Conservation (phyloP, 495 filamentous ascomycete genomes). For the Saxophila tyrrhenica region DNA sequence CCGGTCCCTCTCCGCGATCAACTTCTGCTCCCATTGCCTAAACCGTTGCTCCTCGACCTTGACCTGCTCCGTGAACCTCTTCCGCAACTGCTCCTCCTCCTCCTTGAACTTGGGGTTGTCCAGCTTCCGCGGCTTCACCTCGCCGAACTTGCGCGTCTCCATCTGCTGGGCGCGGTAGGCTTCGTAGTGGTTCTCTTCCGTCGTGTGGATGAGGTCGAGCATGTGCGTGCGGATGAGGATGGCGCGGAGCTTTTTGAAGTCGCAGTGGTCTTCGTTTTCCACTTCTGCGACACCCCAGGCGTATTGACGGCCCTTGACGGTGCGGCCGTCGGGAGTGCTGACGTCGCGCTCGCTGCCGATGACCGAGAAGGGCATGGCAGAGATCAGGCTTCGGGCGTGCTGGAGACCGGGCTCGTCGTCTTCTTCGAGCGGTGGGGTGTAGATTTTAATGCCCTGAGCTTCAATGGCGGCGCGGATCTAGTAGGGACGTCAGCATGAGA, state of each 20-base stretch:
- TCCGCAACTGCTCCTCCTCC: slow-evolving; percentile 92
- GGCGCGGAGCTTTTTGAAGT: slow-evolving; percentile 99
- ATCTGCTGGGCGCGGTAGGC: slow-evolving; percentile 98
- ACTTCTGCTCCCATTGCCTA: slow-evolving; percentile 99
- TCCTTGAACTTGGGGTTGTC: slow-evolving; percentile 99
- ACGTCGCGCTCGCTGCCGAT: slow-evolving; percentile 99
- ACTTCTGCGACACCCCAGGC: slow-evolving; percentile 98
- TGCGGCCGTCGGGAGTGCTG: slow-evolving; percentile 86
- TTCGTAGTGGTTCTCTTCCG: slow-evolving; percentile 97
- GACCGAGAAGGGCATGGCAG: slow-evolving; percentile 96
- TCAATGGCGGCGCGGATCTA: slow-evolving; percentile 92
- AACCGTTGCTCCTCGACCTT: slow-evolving; percentile 99
- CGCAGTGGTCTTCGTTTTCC: slow-evolving; percentile 99
- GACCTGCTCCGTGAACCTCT: slow-evolving; percentile 99
- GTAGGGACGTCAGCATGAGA: slow-evolving; percentile 5
- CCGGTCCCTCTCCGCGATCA: slow-evolving; percentile 93
- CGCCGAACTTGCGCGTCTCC: slow-evolving; percentile 99
- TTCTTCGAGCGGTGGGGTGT: slow-evolving; percentile 92
- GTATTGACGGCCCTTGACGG: slow-evolving; percentile 97
- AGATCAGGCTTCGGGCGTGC: slow-evolving; percentile 86
- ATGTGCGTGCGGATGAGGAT: slow-evolving; percentile 99
- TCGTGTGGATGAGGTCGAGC: slow-evolving; percentile 98
- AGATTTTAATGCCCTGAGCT: slow-evolving; percentile 98
- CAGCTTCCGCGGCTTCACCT: slow-evolving; percentile 90
- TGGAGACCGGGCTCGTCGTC: slow-evolving; percentile 91